Evolutionary conservation across 2,329 filamentous ascomycete species (phyloP).

Genomic region (Hypoxylon sp.): DNA sequence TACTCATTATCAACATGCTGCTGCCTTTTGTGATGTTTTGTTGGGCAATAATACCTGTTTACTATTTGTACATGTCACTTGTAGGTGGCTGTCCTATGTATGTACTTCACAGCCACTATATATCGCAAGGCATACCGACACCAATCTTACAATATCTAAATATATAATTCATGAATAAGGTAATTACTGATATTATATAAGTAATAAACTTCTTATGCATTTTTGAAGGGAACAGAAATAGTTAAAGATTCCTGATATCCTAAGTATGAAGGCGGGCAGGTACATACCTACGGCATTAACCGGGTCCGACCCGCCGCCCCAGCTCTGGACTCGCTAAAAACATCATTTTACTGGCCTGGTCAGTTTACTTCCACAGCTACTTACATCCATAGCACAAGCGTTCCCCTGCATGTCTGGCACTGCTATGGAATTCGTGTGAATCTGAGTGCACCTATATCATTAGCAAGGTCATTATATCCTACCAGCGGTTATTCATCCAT

Average conservation of each 20-base stretch:
- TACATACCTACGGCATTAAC: constrained; percentile 34
- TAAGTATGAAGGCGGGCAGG: constrained; percentile 2
- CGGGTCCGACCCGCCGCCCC: constrained; percentile 33
- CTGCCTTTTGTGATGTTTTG: not conserved
- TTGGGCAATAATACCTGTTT: not conserved
- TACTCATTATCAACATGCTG: not conserved
- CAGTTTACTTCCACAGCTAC: constrained; percentile 15
- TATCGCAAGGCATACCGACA: not conserved
- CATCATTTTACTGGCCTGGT: constrained; percentile 28
- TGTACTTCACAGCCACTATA: not conserved
- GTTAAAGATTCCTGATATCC: constrained; percentile 2
- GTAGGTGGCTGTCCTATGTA: too few species aligned
- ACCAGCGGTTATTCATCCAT: not conserved
- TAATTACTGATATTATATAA: not conserved
- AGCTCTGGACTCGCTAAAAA: constrained; percentile 33
- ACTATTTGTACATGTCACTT: not conserved
- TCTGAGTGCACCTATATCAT: not conserved
- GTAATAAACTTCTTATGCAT: not conserved
- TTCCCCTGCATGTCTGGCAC: constrained; percentile 27
- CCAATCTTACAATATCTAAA: not conserved
- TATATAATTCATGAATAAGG: not conserved
- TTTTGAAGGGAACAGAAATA: not conserved
- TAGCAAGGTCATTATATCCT: constrained; percentile 9
- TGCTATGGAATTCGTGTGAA: constrained; percentile 9
- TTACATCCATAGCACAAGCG: constrained; percentile 16